Conservation (phyloP, 441 rosid genomes). For the Pelargonium myrrhifolium region DNA sequence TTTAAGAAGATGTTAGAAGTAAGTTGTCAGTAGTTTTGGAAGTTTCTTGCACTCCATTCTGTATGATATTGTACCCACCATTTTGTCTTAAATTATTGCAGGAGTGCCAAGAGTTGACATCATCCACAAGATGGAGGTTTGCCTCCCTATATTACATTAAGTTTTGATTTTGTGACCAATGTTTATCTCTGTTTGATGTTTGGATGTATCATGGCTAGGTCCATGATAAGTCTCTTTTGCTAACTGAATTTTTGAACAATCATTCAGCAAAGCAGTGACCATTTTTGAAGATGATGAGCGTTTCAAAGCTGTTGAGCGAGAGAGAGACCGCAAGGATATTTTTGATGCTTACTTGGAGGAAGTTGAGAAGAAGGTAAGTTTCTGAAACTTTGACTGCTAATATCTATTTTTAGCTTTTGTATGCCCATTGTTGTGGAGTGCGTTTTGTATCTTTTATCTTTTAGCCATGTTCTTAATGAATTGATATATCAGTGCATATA, state of each 20-base stretch:
- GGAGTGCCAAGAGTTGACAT: conserved; percentile 52
- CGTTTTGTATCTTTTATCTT: background rate
- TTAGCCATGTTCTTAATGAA: background rate
- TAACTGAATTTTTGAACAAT: conserved; percentile 19
- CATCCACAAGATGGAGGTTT: conserved; percentile 72
- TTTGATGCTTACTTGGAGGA: conserved; percentile 54
- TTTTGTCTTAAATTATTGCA: conserved; percentile 21
- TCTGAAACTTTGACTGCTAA: background rate
- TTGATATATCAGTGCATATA: background rate
- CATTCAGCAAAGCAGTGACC: conserved; percentile 51
- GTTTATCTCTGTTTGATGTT: background rate
- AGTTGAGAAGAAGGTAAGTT: conserved; percentile 44
- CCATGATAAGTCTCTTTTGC: conserved; percentile 18
- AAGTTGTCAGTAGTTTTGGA: conserved; percentile 18
- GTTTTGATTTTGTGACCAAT: conserved; percentile 2
- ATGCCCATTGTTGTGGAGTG: conserved; percentile 4
- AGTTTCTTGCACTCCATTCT: conserved; percentile 1
- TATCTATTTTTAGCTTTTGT: conserved; percentile 3
- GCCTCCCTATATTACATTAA: conserved; percentile 15
- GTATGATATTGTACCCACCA: conserved; percentile 7
- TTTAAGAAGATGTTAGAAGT: conserved; percentile 62
- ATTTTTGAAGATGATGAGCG: conserved; percentile 60
- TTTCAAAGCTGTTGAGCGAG: conserved; percentile 61
- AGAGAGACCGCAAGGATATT: conserved; percentile 59
- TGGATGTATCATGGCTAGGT: conserved; percentile 9